Evolutionary conservation across 139 green algal species (phyloP).

Genomic region (Axilococcus clingmanii): DNA sequence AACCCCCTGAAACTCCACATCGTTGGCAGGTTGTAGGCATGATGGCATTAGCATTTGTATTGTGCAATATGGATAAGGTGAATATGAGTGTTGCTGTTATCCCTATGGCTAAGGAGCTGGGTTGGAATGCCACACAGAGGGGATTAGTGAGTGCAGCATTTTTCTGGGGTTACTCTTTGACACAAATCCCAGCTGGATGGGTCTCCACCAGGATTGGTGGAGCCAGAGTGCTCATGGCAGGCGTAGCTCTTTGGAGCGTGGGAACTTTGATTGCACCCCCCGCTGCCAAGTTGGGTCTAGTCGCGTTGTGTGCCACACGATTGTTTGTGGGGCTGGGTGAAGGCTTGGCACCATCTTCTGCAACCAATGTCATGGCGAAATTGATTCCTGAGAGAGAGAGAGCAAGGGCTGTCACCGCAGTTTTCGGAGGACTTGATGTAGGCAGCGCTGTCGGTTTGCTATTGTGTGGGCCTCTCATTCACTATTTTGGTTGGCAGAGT

Average conservation of each 20-base stretch:
- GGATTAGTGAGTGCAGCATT: constrained; percentile 91
- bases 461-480: constrained; percentile 80
- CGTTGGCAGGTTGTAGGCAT: constrained; percentile 44
- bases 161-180: constrained; percentile 96
- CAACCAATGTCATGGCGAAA: constrained; percentile 78
- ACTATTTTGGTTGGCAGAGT: constrained; percentile 77
- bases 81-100: constrained; percentile 99
- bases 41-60: constrained; percentile 69
- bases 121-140: constrained; percentile 75
- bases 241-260: constrained; percentile 85
- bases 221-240: constrained; percentile 69
- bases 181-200: constrained; percentile 87
- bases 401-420: constrained; percentile 65
- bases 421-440: constrained; percentile 93
- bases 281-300: constrained; percentile 56
- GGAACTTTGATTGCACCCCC: constrained; percentile 81
- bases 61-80: constrained; percentile 99
- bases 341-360: constrained; percentile 85
- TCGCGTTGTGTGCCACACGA: constrained; percentile 70
- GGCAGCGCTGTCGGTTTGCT: constrained; percentile 72
- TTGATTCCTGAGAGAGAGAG: constrained; percentile 62
- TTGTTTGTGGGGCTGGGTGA: constrained; percentile 91
- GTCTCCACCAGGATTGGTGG: constrained; percentile 79
- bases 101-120: constrained; percentile 91
- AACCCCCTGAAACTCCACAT: constrained; percentile 24